Evolutionary conservation across 2,329 filamentous ascomycete genomes (phyloP).

Genomic region (Aspergillus intermedius): DNA sequence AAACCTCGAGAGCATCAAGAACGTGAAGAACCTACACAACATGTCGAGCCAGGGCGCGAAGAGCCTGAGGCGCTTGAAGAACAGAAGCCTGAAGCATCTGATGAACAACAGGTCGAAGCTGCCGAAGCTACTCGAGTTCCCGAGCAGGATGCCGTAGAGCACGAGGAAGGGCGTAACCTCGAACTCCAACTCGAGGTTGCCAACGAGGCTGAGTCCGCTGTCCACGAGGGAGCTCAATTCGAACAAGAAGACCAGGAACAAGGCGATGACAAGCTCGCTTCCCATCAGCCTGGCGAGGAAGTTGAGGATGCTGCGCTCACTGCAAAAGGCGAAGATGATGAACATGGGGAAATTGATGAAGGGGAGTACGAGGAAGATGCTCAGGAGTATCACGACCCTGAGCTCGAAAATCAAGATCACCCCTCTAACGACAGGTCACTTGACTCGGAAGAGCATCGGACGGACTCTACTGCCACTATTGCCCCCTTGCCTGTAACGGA

Average conservation of each 20-base stretch:
- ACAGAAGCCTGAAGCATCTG: neutral
- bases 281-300: neutral
- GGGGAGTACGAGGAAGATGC: slow-evolving; percentile 4
- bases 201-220: neutral
- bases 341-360: slow-evolving; percentile 11
- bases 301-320: neutral
- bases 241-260: neutral
- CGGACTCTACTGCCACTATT: slow-evolving; percentile 25
- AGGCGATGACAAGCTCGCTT: neutral
- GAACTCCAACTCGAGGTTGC: neutral
- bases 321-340: neutral
- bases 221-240: neutral
- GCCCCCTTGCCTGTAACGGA: slow-evolving; percentile 13
- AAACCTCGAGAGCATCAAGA: slow-evolving; percentile 3
- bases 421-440: slow-evolving; percentile 14
- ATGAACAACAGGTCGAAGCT: neutral
- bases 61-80: neutral
- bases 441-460: slow-evolving; percentile 22
- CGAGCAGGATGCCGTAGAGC: neutral
- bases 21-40: neutral
- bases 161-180: neutral
- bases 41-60: neutral
- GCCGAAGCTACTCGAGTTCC: neutral
- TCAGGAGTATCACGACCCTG: slow-evolving; percentile 6
- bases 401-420: slow-evolving; percentile 5